Base-by-base conservation (phyloP, 345 rosid species). In the Gossypium mustelinum region DNA sequence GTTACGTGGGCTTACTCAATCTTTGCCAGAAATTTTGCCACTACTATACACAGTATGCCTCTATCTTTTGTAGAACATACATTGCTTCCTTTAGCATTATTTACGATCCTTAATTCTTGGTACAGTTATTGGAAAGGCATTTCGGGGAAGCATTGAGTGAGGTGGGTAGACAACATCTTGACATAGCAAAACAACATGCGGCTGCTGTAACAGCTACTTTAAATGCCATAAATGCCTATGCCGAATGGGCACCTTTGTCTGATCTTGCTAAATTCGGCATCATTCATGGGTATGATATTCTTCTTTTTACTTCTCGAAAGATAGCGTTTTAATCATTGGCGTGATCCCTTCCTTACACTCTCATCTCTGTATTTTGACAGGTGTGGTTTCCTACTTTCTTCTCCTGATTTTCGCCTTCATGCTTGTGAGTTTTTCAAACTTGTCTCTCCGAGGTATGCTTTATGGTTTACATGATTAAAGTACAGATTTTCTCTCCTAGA, bases 391-490 rank as follows among this genome's bases (percentile, higher is more conserved):
- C 88, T 94, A 71, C 95, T 94, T 75, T 88, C 97, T 74, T 86
- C 91, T 74, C 86, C 88, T 29, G 97, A 94, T 82, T 94, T 92
- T 63, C 90, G 91, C 58, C 97, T 94, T 84, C 98, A 94, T 84
- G 97, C 98, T 73, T 92, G 93, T 76, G 97, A 94, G 72, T 92
- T 94, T 87, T 94, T 92, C 89, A 92, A 90, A 80, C 91, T 90
- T 75, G 90, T 92, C 83, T 89, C 90, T 29, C 83, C 88, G 75
- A 90, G 98, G 97, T 94, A 84, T 68, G 76, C 65, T 59, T 50
- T 27, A 73, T 75, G 51, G 63, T 18, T 54, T 57, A 4, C 52
- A 47, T 63, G 9, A 73, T 77, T 76, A 48, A 75, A 8, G 22
- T 74, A 29, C 16, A 1, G 2, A 24, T 14, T 67, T 22, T 75